Evolutionary conservation across 768 basidiomycete species (phyloP).

Genomic region (Piloderma croceum): DNA sequence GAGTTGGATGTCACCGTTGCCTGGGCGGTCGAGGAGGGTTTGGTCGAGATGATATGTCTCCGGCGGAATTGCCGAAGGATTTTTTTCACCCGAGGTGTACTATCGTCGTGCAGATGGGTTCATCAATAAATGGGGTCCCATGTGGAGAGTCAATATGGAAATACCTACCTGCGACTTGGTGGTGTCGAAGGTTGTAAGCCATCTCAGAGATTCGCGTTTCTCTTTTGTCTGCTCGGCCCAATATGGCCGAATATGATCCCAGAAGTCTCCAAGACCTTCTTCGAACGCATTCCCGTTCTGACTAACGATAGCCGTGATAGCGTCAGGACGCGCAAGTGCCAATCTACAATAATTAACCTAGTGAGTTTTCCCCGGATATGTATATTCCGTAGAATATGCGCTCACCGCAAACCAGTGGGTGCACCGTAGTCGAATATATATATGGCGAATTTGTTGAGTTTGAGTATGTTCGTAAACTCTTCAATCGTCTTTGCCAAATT

Average conservation of each 20-base stretch:
- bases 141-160: no score
- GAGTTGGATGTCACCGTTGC: slow-evolving; percentile 38
- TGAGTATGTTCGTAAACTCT: slow-evolving; percentile 35
- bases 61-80: slow-evolving; percentile 30
- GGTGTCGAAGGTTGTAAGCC: slow-evolving; percentile 22
- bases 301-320: slow-evolving; percentile 38
- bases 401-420: slow-evolving; percentile 27
- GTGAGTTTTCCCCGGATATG: not conserved
- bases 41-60: slow-evolving; percentile 40
- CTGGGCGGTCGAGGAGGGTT: slow-evolving; percentile 33
- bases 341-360: slow-evolving; percentile 24
- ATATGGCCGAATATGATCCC: slow-evolving; percentile 28
- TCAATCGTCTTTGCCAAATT: slow-evolving; percentile 34
- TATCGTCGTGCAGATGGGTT: slow-evolving; percentile 12
- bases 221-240: slow-evolving; percentile 27
- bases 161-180: slow-evolving; percentile 30
- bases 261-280: slow-evolving; percentile 40
- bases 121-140: not conserved
- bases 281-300: slow-evolving; percentile 48
- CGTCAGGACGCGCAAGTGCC: slow-evolving; percentile 35
- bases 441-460: slow-evolving; percentile 34
- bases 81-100: slow-evolving; percentile 33
- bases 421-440: slow-evolving; percentile 51
- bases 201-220: slow-evolving; percentile 21
- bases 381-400: not conserved